Evolutionary conservation across 2,329 filamentous ascomycete species (phyloP).

Genomic region (Beauveria rudraprayagi): DNA sequence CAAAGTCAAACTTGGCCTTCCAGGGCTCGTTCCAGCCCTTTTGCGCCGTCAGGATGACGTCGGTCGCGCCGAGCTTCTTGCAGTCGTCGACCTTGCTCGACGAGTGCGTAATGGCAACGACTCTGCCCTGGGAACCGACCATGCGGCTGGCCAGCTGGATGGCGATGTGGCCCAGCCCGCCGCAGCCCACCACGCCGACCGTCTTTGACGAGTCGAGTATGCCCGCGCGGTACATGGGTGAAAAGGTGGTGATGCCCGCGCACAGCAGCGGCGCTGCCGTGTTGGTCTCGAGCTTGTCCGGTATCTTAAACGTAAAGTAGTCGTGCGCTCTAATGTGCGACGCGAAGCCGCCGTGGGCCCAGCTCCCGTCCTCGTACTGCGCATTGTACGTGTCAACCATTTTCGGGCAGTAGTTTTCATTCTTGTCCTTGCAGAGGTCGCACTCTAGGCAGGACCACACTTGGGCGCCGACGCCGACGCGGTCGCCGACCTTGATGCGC

Average conservation of each 20-base stretch:
- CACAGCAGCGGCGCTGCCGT: conserved; percentile 64
- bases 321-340: conserved; percentile 42
- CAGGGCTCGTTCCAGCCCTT: conserved; percentile 51
- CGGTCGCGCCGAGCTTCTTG: conserved; percentile 53
- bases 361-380: conserved; percentile 44
- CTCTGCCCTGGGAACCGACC: conserved; percentile 57
- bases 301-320: conserved; percentile 54
- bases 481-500: conserved; percentile 51
- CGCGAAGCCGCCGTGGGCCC: conserved; percentile 56
- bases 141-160: conserved; percentile 51
- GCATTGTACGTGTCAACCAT: conserved; percentile 49
- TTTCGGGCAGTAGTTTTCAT: conserved; percentile 43
- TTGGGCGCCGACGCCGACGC: conserved; percentile 57
- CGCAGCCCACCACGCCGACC: conserved; percentile 65
- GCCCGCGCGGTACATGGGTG: conserved; percentile 58
- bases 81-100: conserved; percentile 51
- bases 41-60: conserved; percentile 37
- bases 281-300: conserved; percentile 41
- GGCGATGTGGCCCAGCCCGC: conserved; percentile 67
- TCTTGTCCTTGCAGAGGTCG: conserved; percentile 36
- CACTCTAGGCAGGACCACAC: conserved; percentile 48
- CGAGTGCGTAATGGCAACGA: conserved; percentile 54
- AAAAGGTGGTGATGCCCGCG: conserved; percentile 67
- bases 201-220: conserved; percentile 57
- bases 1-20: conserved; percentile 41